Conservation (phyloP, 1,284 basidiomycete species). For the Rhodotorula mucilaginosa region DNA sequence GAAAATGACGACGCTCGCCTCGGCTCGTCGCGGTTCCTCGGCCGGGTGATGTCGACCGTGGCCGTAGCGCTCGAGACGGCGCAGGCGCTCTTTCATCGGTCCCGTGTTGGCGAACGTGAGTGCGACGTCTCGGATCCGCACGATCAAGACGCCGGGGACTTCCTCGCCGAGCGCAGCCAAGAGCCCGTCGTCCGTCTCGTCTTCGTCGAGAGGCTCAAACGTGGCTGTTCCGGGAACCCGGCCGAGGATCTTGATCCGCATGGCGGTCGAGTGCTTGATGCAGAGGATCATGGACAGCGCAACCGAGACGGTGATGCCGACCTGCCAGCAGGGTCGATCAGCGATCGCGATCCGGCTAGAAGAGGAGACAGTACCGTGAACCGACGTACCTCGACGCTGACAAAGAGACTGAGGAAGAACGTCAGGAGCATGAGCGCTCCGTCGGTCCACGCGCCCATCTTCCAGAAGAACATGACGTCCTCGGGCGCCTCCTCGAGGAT, state of each 20-base stretch:
- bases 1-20: slow-evolving; percentile 76
- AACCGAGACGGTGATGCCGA: slow-evolving; percentile 75
- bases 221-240: slow-evolving; percentile 58
- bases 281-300: slow-evolving; percentile 82
- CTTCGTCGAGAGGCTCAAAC: slow-evolving; percentile 52
- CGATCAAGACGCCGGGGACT: slow-evolving; percentile 69
- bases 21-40: slow-evolving; percentile 71
- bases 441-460: slow-evolving; percentile 82
- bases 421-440: slow-evolving; percentile 77
- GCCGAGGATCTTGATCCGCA: slow-evolving; percentile 72
- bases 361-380: not conserved
- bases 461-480: slow-evolving; percentile 58
- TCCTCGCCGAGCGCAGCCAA: slow-evolving; percentile 58
- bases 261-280: slow-evolving; percentile 75
- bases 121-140: slow-evolving; percentile 69
- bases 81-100: slow-evolving; percentile 76
- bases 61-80: slow-evolving; percentile 62
- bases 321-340: slow-evolving; percentile 15
- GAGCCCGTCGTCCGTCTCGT: slow-evolving; percentile 56
- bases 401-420: slow-evolving; percentile 73
- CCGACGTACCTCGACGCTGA: slow-evolving; percentile 65
- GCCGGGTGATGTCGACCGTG: slow-evolving; percentile 68
- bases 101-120: slow-evolving; percentile 86
- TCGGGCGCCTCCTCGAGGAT: slow-evolving; percentile 83
- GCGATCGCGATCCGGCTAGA: not conserved